Evolutionary conservation across 768 basidiomycete genomes (phyloP), one percentile per base, ranked within the genome.

Genomic region (Filobasidium wieringae): DNA sequence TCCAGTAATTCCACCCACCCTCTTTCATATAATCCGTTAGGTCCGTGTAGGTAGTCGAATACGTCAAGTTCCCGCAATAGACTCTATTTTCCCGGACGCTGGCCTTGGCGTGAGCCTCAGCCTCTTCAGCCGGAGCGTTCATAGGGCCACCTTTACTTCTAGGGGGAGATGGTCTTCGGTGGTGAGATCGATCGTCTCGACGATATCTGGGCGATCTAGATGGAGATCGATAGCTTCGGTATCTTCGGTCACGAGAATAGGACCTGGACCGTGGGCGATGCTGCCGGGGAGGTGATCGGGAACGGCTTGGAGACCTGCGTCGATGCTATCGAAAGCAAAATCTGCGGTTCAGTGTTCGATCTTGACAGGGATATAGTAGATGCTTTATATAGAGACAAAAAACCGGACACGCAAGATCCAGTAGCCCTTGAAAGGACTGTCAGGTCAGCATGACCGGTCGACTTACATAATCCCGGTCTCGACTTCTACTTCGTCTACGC

Each of bases 21-120:
- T 88, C 88, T 85, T 88, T 82, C 90, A 95, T 93, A 75, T 95
- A 96, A 84, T 96, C 90, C 82, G 92, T 90, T 76, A 99, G 80
- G 79, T 97, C 95, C 77, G 90, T 83, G 78, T 93, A 97, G 78
- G 86, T 92, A 84, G 91, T 88, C 75, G 93, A 88, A 80, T 96
- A 99, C 73, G 88, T 89, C 77, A 99, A 82, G 76, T 99, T 99
- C 72, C 95, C 93, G 75, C 96, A 89, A 70, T 99, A 99, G 69
- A 97, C 90, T 67, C 93, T 81, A 75, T 96, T 90, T 80, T 97
- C 95, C 78, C 88, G 83, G 81, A 92, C 89, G 85, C 87, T 90
- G 71, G 85, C 81, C 75, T 95, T 92, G 69, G 90, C 84, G 67
- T 96, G 93, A 74, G 92, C 93, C 67, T 84, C 84, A 15, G 93